A percentile compares a stretch with the other conserved stretches of the same genome.
These are phyloP conservation scores for Brettanomyces bruxellensis DNA, from an alignment of 805 yeast genomes.

Conservation along the genomic window DNA sequence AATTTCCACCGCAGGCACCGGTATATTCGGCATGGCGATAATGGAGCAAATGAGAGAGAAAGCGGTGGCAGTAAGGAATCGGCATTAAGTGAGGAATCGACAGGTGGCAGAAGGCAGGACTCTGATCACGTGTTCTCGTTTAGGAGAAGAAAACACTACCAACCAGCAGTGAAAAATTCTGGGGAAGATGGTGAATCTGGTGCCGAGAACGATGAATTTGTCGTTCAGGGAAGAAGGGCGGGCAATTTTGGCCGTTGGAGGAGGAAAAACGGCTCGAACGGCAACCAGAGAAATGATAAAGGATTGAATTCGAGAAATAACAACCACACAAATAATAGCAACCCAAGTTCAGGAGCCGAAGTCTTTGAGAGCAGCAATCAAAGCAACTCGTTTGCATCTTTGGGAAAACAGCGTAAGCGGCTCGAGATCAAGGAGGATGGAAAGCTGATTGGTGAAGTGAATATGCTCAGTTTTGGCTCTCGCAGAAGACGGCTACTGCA, in stretches of 20 bases:
- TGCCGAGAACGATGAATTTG: neutral
- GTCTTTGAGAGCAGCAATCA: neutral
- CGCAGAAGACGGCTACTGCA: conserved; percentile 16
- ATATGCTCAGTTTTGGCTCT: conserved; percentile 18
- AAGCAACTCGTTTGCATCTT: conserved; percentile 14
- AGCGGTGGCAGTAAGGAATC: neutral
- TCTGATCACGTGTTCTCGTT: neutral
- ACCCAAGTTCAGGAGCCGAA: neutral
- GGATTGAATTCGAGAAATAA: no score
- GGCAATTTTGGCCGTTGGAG: neutral
- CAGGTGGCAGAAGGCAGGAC: neutral
- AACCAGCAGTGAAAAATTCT: neutral
- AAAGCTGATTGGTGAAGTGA: conserved; percentile 18
- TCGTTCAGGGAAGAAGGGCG: neutral
- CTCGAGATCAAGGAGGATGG: conserved; percentile 17
- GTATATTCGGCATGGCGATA: no score
- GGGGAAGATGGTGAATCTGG: neutral
- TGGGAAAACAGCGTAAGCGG: conserved; percentile 22
- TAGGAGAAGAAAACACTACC: neutral
- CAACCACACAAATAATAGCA: neutral
- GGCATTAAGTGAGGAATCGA: neutral
- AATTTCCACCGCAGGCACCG: no score
- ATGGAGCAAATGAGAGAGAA: neutral
- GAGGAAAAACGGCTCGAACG: conserved; percentile 2
- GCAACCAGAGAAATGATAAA: neutral